phyloP scores from a whole-genome alignment of 2,329 filamentous ascomycete species.

The Coniochaeta sp. region DNA sequence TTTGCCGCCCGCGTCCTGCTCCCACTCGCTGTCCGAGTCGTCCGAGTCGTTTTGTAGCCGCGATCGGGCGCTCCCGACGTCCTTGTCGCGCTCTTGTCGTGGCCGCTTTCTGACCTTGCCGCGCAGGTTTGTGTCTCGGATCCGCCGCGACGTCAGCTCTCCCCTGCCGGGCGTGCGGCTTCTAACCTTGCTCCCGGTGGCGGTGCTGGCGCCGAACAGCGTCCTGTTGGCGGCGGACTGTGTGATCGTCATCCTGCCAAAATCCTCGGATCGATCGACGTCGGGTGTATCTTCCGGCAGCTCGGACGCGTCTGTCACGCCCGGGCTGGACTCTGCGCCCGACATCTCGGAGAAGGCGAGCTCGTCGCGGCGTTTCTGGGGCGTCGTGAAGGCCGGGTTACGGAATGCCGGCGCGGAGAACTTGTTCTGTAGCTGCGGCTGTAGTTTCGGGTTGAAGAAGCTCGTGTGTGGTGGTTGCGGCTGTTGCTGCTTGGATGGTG shows the following conservation, averaged over 20 bases:
- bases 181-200: constrained; percentile 28
- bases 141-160: constrained; percentile 48
- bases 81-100: constrained; percentile 42
- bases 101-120: constrained; percentile 49
- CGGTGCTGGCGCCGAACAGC: constrained; percentile 33
- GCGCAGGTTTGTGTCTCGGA: constrained; percentile 27
- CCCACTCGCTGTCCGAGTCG: constrained; percentile 40
- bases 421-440: constrained; percentile 32
- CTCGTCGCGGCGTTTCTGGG: constrained; percentile 50
- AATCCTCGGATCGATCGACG: constrained; percentile 35
- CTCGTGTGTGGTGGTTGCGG: constrained; percentile 33
- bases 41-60: constrained; percentile 38
- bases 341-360: constrained; percentile 47
- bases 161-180: constrained; percentile 52
- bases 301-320: constrained; percentile 50
- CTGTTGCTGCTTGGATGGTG: constrained; percentile 24
- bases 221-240: constrained; percentile 39
- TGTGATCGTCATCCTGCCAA: constrained; percentile 36
- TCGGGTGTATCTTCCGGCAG: constrained; percentile 45
- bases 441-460: constrained; percentile 37
- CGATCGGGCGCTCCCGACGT: constrained; percentile 43
- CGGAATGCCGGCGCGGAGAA: constrained; percentile 47
- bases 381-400: constrained; percentile 59
- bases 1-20: constrained; percentile 16
- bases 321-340: constrained; percentile 54